Percentiles rank a stretch among this genome's conserved stretches.
Conservation (phyloP, 768 basidiomycete genomes). For the Phlebiopsis flavidoalba region DNA sequence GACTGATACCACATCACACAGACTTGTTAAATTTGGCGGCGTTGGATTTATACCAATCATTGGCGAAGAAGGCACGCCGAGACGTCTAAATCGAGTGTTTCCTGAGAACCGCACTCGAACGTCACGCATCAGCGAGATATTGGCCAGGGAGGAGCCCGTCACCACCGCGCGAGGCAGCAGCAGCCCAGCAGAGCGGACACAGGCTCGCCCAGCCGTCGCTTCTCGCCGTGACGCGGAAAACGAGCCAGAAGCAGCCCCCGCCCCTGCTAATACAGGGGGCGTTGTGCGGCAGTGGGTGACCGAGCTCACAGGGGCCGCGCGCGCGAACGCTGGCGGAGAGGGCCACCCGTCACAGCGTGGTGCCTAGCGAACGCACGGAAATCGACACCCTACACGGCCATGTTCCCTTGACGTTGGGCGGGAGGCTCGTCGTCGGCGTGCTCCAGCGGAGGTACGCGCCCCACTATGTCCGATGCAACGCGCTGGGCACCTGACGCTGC, state of each 20-base stretch:
- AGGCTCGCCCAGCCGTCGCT: slow-evolving; percentile 6
- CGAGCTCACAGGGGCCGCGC: slow-evolving; percentile 31
- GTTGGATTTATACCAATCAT: slow-evolving; percentile 62
- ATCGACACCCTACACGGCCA: slow-evolving; percentile 64
- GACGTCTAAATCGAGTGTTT: slow-evolving; percentile 67
- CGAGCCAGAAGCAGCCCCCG: background rate
- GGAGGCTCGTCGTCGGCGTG: slow-evolving; percentile 67
- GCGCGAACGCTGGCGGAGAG: slow-evolving; percentile 2
- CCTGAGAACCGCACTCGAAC: slow-evolving; percentile 33
- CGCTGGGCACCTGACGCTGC: background rate
- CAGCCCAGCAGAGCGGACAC: slow-evolving; percentile 10
- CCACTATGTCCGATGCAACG: background rate
- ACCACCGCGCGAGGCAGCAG: slow-evolving; percentile 47
- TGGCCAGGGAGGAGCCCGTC: slow-evolving; percentile 52
- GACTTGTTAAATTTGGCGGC: slow-evolving; percentile 48
- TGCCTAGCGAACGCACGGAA: slow-evolving; percentile 72
- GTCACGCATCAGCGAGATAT: slow-evolving; percentile 12
- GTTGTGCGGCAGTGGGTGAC: slow-evolving; percentile 78
- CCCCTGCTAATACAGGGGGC: slow-evolving; percentile 2
- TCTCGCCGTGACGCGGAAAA: slow-evolving; percentile 2
- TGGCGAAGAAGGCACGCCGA: slow-evolving; percentile 56
- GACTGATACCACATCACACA: background rate
- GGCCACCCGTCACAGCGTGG: slow-evolving; percentile 47
- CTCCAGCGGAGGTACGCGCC: slow-evolving; percentile 68
- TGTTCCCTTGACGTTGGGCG: slow-evolving; percentile 83